phyloP scores from a whole-genome alignment of 768 basidiomycete genomes.

The Kwoniella sp. region DNA sequence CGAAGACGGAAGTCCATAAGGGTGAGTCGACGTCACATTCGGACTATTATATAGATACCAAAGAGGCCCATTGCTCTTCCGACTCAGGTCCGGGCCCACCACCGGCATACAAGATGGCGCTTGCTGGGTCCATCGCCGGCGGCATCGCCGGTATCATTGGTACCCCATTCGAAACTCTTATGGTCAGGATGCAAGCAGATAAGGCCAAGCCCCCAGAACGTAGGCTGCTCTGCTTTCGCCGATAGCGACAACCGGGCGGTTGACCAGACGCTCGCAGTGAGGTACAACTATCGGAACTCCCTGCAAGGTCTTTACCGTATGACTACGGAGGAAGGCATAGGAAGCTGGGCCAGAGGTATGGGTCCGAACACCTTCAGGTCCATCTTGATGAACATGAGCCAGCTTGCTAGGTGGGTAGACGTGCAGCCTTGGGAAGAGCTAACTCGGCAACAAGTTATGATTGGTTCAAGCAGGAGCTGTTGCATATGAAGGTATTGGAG shows the following conservation, averaged over 20 bases:
- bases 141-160: constrained; percentile 82
- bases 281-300: constrained; percentile 84
- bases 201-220: constrained; percentile 76
- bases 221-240: constrained; percentile 15
- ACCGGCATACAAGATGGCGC: constrained; percentile 73
- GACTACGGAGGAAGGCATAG: constrained; percentile 77
- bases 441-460: constrained; percentile 61
- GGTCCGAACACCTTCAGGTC: constrained; percentile 83
- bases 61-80: too few species aligned
- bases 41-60: too few species aligned
- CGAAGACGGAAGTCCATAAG: constrained; percentile 74
- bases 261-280: constrained; percentile 52
- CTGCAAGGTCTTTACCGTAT: constrained; percentile 87
- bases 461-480: constrained; percentile 79
- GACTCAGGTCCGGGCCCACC: constrained; percentile 50
- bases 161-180: constrained; percentile 61
- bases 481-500: constrained; percentile 66
- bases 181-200: constrained; percentile 81
- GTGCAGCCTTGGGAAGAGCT: neutral
- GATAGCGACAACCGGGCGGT: neutral
- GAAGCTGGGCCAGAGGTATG: constrained; percentile 70
- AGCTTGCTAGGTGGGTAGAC: constrained; percentile 72
- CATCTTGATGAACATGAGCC: constrained; percentile 83
- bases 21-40: constrained; percentile 49
- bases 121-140: constrained; percentile 83